Conservation (phyloP, 257 asterid genomes). For the Solanum corneliomulleri region DNA sequence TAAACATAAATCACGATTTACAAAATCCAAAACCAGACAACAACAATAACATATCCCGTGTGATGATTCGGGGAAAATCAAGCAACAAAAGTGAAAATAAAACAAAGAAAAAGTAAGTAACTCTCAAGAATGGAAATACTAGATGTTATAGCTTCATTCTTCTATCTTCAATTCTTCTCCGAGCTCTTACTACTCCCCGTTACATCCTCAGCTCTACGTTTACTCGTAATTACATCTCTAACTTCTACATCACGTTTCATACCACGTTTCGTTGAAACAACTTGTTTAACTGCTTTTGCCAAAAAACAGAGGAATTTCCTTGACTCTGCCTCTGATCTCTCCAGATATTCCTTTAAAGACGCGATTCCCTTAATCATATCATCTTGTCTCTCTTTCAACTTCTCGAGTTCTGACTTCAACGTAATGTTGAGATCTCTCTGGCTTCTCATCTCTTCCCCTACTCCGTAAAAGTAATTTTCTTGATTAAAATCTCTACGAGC, state of each 20-base stretch:
- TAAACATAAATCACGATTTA: not conserved
- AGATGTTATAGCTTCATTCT: not conserved
- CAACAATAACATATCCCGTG: not conserved
- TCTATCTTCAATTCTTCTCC: not conserved
- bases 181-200: not conserved
- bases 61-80: not conserved
- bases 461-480: not conserved
- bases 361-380: conserved; percentile 10
- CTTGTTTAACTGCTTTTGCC: conserved; percentile 9
- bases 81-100: not conserved
- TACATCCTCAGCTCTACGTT: conserved; percentile 1
- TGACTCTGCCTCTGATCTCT: not conserved
- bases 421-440: conserved; percentile 1
- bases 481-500: not conserved
- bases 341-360: not conserved
- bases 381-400: conserved; percentile 15
- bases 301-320: conserved; percentile 1
- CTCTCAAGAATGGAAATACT: not conserved
- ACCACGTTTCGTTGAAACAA: not conserved
- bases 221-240: not conserved
- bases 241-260: not conserved
- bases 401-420: conserved; percentile 19
- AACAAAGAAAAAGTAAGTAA: not conserved
- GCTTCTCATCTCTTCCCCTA: not conserved
- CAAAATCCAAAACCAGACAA: not conserved